A percentile compares a stretch with the other conserved stretches of the same genome.
Conservation (phyloP, 208 protist species). For the Trypanosoma lewisi region DNA sequence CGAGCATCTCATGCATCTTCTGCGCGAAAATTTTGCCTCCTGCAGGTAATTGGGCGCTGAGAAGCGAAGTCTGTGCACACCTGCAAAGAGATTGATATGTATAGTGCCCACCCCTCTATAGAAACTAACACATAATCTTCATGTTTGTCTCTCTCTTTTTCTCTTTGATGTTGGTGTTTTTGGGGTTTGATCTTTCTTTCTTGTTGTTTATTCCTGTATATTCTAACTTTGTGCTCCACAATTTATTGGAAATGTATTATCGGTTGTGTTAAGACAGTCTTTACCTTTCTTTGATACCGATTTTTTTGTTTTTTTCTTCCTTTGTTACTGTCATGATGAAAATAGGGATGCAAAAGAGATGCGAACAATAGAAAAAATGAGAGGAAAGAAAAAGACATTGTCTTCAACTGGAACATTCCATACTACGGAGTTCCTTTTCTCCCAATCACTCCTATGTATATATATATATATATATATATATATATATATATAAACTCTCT, state of each 20-base stretch:
- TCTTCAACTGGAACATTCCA: no score
- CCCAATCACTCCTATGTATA: no score
- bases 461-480: no score
- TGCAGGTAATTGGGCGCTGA: no score
- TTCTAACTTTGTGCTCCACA: no score
- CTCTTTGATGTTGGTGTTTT: neutral
- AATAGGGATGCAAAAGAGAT: no score
- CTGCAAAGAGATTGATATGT: neutral
- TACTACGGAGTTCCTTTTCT: no score
- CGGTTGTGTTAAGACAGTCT: neutral
- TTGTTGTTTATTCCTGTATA: no score
- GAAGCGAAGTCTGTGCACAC: neutral
- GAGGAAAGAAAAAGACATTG: no score
- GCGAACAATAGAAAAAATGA: no score
- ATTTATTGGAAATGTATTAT: neutral
- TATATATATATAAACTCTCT: no score
- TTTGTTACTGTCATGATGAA: neutral
- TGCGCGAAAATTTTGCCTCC: neutral
- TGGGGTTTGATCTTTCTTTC: neutral
- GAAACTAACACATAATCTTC: neutral
- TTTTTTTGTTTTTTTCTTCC: neutral
- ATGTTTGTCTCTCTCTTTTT: neutral
- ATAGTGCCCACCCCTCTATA: neutral
- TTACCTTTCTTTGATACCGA: neutral
- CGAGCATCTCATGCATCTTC: conserved; percentile 8